Conservation (phyloP, 2,329 filamentous ascomycete genomes). For the Botrytis cinerea region DNA sequence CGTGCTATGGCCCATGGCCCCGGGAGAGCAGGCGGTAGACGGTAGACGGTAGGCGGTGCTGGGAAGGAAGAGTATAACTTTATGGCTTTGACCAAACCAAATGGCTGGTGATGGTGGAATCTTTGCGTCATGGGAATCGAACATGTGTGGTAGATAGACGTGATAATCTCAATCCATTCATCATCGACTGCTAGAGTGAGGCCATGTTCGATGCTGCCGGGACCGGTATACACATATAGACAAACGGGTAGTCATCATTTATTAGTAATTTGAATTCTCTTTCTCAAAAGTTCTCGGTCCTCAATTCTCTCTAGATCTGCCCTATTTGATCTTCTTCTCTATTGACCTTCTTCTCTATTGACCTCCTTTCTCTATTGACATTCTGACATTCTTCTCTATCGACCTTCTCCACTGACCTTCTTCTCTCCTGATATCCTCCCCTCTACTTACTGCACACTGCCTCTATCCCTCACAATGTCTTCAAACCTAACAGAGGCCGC, state of each 20-base stretch:
- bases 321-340: too few species aligned
- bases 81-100: background rate
- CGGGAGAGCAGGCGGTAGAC: too few species aligned
- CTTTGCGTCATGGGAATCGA: background rate
- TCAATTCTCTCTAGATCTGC: background rate
- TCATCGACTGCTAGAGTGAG: background rate
- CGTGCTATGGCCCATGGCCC: background rate
- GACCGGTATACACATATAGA: background rate
- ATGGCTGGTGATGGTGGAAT: background rate
- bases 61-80: too few species aligned
- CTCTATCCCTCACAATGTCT: conserved; percentile 10
- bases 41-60: too few species aligned
- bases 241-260: background rate
- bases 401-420: too few species aligned
- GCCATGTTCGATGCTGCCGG: background rate
- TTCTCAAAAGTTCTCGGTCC: background rate
- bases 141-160: too few species aligned
- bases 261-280: background rate
- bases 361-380: too few species aligned
- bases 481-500: background rate
- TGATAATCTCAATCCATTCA: background rate
- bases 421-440: background rate
- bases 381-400: too few species aligned
- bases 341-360: background rate
- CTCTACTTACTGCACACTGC: too few species aligned